Conservation (phyloP, 1,284 basidiomycete genomes). For the Veloporphyrellus conicus region DNA sequence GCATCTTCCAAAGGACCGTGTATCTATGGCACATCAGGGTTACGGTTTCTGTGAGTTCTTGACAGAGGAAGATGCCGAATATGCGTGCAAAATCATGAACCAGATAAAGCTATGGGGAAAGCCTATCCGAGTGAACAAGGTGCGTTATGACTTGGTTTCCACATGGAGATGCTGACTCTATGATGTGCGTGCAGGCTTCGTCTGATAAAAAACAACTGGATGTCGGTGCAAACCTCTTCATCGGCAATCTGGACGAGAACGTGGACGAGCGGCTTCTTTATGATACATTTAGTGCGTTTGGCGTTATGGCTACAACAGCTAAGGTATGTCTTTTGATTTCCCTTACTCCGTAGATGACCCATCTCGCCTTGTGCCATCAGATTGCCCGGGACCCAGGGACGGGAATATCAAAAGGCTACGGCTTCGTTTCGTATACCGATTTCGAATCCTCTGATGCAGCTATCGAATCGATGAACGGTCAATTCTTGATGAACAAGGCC, state of each 20-base stretch:
- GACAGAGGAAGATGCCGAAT: slow-evolving; percentile 97
- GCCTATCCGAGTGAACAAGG: slow-evolving; percentile 76
- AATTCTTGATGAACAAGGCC: slow-evolving; percentile 97
- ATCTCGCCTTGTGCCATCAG: slow-evolving; percentile 39
- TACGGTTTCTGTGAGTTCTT: slow-evolving; percentile 99
- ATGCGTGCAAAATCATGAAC: slow-evolving; percentile 99
- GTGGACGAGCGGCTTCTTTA: slow-evolving; percentile 92
- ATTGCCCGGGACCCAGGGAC: slow-evolving; percentile 84
- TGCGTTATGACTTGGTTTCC: background rate
- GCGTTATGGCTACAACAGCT: slow-evolving; percentile 88
- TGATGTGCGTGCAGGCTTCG: slow-evolving; percentile 25
- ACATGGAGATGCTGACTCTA: background rate
- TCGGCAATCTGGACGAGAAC: slow-evolving; percentile 90
- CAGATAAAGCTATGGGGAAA: slow-evolving; percentile 99
- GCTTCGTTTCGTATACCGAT: slow-evolving; percentile 94
- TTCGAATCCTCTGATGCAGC: slow-evolving; percentile 97
- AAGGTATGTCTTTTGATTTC: slow-evolving; percentile 58
- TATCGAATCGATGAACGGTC: slow-evolving; percentile 93
- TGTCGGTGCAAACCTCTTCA: slow-evolving; percentile 95
- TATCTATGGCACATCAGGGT: slow-evolving; percentile 96
- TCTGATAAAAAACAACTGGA: slow-evolving; percentile 87
- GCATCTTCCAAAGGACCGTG: slow-evolving; percentile 98
- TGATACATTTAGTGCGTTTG: slow-evolving; percentile 94
- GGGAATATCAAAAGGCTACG: slow-evolving; percentile 91
- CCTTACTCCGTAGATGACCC: background rate